Conservation (phyloP, 2,329 filamentous ascomycete species). For the Pleoardoris graminearum region DNA sequence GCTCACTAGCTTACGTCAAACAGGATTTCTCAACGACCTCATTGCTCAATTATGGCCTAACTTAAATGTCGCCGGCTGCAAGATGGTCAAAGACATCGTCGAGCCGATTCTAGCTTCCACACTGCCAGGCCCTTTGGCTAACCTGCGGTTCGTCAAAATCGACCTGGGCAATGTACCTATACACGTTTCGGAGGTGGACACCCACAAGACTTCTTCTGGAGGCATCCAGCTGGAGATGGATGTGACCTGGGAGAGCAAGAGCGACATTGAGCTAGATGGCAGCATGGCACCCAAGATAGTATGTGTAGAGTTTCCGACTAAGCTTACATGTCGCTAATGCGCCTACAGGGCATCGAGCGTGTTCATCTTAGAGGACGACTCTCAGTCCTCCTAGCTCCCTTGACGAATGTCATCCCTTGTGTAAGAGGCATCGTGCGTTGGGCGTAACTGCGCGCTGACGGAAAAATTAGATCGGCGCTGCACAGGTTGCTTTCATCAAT, state of each 20-base stretch:
- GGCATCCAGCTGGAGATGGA: conserved; percentile 57
- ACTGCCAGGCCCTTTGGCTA: conserved; percentile 51
- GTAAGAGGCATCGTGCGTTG: conserved; percentile 31
- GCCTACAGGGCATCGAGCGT: conserved; percentile 50
- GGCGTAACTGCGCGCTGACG: conserved; percentile 9
- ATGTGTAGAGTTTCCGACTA: conserved; percentile 9
- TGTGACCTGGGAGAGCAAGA: conserved; percentile 51
- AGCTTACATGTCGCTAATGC: conserved; percentile 4
- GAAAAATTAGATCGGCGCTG: conserved; percentile 50
- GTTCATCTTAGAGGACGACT: conserved; percentile 52
- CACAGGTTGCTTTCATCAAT: conserved; percentile 56
- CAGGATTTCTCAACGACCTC: conserved; percentile 55
- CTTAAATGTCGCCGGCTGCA: conserved; percentile 50
- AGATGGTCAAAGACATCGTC: conserved; percentile 53
- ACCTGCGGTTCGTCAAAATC: conserved; percentile 52
- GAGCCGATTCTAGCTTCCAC: conserved; percentile 54
- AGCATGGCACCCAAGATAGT: conserved; percentile 52
- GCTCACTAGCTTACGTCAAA: background rate
- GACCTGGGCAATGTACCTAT: conserved; percentile 52
- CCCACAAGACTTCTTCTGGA: conserved; percentile 50
- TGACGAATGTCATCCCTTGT: conserved; percentile 53
- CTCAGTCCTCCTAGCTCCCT: conserved; percentile 50
- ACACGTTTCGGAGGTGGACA: conserved; percentile 48
- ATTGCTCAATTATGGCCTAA: conserved; percentile 56
- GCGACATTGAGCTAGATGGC: conserved; percentile 54